Conservation (phyloP, 2,329 filamentous ascomycete genomes). For the Aspergillus versicolor region DNA sequence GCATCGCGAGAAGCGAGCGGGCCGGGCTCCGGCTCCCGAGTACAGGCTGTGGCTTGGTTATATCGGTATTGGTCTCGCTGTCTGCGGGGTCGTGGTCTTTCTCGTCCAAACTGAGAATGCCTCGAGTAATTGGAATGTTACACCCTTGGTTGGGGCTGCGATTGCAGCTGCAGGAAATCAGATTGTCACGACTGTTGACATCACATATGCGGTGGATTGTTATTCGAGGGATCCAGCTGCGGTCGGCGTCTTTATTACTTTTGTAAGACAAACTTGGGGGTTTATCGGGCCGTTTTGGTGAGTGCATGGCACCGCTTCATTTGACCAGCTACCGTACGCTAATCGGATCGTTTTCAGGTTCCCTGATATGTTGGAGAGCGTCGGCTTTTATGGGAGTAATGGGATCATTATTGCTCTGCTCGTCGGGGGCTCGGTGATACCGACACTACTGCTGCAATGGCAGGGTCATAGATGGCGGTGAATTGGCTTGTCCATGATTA, state of each 20-base stretch:
- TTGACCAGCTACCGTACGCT: constrained; percentile 1
- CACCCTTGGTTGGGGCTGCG: constrained; percentile 56
- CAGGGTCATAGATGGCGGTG: constrained; percentile 16
- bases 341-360: constrained; percentile 24
- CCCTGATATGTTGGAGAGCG: constrained; percentile 32
- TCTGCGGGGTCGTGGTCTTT: no score
- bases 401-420: constrained; percentile 29
- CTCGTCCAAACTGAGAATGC: no score
- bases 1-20: no score
- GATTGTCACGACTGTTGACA: constrained; percentile 60
- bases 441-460: constrained; percentile 29
- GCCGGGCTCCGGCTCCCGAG: no score
- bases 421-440: constrained; percentile 26
- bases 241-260: constrained; percentile 60
- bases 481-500: no score
- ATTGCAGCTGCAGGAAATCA: constrained; percentile 58
- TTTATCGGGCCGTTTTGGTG: constrained; percentile 40
- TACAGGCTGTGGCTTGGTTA: no score
- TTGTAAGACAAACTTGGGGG: constrained; percentile 48
- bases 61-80: no score
- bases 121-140: constrained; percentile 29
- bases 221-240: constrained; percentile 54
- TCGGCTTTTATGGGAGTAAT: constrained; percentile 29
- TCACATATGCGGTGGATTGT: constrained; percentile 61
- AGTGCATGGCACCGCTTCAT: constrained; percentile 2